Conservation (phyloP, 345 rosid genomes). For the Brassica nigra region DNA sequence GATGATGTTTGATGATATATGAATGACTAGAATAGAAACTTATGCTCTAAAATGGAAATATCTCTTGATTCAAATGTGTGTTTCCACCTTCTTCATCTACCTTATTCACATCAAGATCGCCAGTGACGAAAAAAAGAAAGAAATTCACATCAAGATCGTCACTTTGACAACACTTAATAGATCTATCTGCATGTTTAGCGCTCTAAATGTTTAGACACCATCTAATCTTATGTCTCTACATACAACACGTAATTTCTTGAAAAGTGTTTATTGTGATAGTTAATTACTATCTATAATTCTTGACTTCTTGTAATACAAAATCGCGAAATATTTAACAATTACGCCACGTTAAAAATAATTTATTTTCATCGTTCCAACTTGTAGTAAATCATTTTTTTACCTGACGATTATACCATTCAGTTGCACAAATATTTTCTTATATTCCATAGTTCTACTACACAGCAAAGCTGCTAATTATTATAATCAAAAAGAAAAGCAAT, state of each 20-base stretch:
- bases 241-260: not conserved
- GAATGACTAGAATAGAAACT: slow-evolving; percentile 36
- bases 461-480: not conserved
- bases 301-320: not conserved
- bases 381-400: not conserved
- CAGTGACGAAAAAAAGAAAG: too few species aligned
- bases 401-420: not conserved
- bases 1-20: slow-evolving; percentile 10
- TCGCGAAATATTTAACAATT: not conserved
- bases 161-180: slow-evolving; percentile 9
- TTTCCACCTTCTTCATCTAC: slow-evolving; percentile 21
- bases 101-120: slow-evolving; percentile 10
- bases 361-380: not conserved
- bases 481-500: not conserved
- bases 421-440: not conserved
- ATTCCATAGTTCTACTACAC: not conserved
- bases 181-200: not conserved
- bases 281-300: not conserved
- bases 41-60: slow-evolving; percentile 28
- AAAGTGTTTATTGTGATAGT: not conserved
- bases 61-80: slow-evolving; percentile 32
- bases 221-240: not conserved
- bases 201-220: not conserved
- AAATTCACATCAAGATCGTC: slow-evolving; percentile 18
- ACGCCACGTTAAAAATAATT: not conserved